These are phyloP conservation scores for Epipyxis sp. DNA, from an alignment of 108 stramenopile species.

Conservation along the genomic window DNA sequence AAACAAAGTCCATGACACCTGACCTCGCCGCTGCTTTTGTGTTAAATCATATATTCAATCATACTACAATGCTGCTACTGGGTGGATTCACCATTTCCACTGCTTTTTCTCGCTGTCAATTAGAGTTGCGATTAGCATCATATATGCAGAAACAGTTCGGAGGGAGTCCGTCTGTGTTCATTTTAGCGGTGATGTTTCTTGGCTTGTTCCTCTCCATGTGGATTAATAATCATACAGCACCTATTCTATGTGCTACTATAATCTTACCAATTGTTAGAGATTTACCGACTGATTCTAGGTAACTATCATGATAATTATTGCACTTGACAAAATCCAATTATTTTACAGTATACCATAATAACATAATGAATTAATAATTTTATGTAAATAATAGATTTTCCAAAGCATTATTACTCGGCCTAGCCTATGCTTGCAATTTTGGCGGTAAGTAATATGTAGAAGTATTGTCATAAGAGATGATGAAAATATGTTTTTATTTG, in stretches of 20 bases:
- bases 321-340: neutral
- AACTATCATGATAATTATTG: too few relatives aligned
- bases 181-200: constrained; percentile 55
- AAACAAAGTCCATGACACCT: neutral
- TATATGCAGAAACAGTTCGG: constrained; percentile 44
- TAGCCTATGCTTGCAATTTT: constrained; percentile 57
- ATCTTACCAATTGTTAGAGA: constrained; percentile 44
- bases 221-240: constrained; percentile 56
- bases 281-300: constrained; percentile 29
- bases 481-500: too few relatives aligned
- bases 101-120: constrained; percentile 46
- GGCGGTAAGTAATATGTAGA: constrained; percentile 38
- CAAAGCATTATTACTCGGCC: constrained; percentile 48
- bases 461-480: too few relatives aligned
- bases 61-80: constrained; percentile 54
- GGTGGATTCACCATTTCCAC: constrained; percentile 50
- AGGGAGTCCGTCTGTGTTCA: constrained; percentile 42
- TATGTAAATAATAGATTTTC: constrained; percentile 11
- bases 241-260: constrained; percentile 53
- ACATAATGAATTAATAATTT: neutral
- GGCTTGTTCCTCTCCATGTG: constrained; percentile 50
- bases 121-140: constrained; percentile 46
- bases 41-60: constrained; percentile 45
- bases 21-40: constrained; percentile 40
- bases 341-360: neutral